These are phyloP conservation scores for Oemleria cerasiformis DNA, from an alignment of 306 rosid species.

Conservation along the genomic window DNA sequence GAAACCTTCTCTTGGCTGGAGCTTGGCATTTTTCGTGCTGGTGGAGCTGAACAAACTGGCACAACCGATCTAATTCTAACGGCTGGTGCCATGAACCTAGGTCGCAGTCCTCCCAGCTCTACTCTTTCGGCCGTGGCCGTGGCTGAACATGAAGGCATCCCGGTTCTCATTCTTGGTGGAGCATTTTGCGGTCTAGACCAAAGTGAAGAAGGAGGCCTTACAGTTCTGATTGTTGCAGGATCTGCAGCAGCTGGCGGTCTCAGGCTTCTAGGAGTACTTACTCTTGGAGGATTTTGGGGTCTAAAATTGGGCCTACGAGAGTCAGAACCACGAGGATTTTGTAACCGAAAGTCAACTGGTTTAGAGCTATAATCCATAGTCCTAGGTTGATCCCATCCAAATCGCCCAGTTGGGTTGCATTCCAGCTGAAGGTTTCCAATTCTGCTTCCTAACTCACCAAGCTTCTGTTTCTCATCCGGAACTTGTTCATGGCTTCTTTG, in stretches of 20 bases:
- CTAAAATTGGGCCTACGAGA: slow-evolving; percentile 25
- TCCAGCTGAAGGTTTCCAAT: slow-evolving; percentile 31
- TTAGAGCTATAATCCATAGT: slow-evolving; percentile 29
- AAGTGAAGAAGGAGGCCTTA: slow-evolving; percentile 31
- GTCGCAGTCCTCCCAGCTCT: slow-evolving; percentile 38
- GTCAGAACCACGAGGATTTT: slow-evolving; percentile 28
- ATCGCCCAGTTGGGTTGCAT: slow-evolving; percentile 31
- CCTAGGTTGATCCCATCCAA: slow-evolving; percentile 39
- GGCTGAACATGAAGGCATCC: slow-evolving; percentile 33
- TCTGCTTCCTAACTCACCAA: slow-evolving; percentile 27
- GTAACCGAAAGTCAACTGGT: slow-evolving; percentile 35
- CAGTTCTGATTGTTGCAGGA: slow-evolving; percentile 38
- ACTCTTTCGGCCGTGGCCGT: slow-evolving; percentile 30
- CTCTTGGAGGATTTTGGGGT: slow-evolving; percentile 31
- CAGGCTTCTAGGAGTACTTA: slow-evolving; percentile 37
- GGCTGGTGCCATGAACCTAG: slow-evolving; percentile 64
- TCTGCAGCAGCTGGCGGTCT: slow-evolving; percentile 39
- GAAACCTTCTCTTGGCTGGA: slow-evolving; percentile 28
- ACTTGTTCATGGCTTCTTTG: slow-evolving; percentile 29
- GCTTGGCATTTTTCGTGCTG: slow-evolving; percentile 38
- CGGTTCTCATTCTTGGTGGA: slow-evolving; percentile 50
- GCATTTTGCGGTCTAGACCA: slow-evolving; percentile 39
- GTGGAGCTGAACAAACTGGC: slow-evolving; percentile 85
- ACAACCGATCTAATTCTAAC: slow-evolving; percentile 75
- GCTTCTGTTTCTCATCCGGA: slow-evolving; percentile 38